phyloP scores from a whole-genome alignment of 1,284 basidiomycete genomes.

The Rhodotorula mucilaginosa region DNA sequence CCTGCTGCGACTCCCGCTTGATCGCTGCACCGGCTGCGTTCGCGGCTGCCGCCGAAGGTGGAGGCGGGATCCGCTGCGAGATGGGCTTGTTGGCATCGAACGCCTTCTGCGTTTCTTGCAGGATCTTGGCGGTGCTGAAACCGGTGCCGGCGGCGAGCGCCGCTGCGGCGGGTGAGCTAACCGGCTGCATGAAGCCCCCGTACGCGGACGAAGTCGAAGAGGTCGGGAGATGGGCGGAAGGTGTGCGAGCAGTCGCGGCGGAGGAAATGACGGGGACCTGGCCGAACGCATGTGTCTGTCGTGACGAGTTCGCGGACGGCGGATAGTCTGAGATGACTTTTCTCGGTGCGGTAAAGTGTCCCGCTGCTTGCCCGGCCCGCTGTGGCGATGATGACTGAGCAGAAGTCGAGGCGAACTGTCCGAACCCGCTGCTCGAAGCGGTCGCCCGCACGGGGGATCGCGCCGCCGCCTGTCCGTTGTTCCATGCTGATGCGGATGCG shows the following conservation, averaged over 20 bases:
- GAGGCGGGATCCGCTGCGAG: neutral
- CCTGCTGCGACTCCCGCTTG: too few species aligned
- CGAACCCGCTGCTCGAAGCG: neutral
- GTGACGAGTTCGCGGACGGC: neutral
- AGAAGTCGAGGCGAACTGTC: neutral
- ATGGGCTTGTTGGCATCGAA: neutral
- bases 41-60: neutral
- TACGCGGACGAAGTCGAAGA: neutral
- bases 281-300: neutral
- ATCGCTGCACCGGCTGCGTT: neutral
- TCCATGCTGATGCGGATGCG: neutral
- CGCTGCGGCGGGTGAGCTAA: neutral
- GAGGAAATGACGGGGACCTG: constrained; percentile 34
- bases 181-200: neutral
- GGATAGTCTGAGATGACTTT: neutral
- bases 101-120: neutral
- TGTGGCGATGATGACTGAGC: neutral
- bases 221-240: neutral
- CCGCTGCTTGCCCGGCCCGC: neutral
- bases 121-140: neutral
- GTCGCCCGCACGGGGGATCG: neutral
- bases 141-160: neutral
- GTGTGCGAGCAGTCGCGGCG: neutral
- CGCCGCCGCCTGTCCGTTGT: too few species aligned
- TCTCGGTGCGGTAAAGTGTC: neutral